phyloP scores from a whole-genome alignment of 2,329 filamentous ascomycete genomes.

The Mollisia scopiformis region DNA sequence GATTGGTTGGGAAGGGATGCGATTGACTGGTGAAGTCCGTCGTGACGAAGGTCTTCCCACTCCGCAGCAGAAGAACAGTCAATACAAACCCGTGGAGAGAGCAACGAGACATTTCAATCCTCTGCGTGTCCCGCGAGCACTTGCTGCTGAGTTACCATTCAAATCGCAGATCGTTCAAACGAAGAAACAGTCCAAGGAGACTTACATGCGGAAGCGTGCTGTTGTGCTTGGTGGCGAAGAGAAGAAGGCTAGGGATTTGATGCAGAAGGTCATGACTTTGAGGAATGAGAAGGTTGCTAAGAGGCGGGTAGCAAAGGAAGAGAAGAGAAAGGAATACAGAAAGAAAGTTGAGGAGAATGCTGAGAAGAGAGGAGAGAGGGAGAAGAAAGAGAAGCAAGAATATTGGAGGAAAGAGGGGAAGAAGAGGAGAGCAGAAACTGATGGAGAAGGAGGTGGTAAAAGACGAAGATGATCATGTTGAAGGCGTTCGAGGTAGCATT shows the following conservation, averaged over 20 bases:
- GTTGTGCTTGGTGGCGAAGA: conserved; percentile 87
- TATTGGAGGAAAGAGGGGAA: conserved; percentile 92
- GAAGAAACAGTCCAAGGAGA: conserved; percentile 77
- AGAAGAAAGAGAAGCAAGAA: conserved; percentile 90
- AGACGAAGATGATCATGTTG: conserved; percentile 25
- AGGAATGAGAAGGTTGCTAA: conserved; percentile 90
- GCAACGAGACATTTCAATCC: conserved; percentile 76
- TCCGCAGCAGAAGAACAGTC: conserved; percentile 80
- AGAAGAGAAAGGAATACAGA: conserved; percentile 77
- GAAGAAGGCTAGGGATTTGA: conserved; percentile 81
- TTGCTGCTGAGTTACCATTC: conserved; percentile 86
- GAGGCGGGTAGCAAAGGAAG: conserved; percentile 83
- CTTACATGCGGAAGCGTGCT: conserved; percentile 94
- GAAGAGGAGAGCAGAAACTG: conserved; percentile 64
- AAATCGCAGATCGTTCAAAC: conserved; percentile 86
- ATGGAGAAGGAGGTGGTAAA: conserved; percentile 47
- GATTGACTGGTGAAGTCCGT: conserved; percentile 89
- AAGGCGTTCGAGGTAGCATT: conserved; percentile 5
- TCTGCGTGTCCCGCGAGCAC: conserved; percentile 70
- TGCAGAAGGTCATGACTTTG: conserved; percentile 91
- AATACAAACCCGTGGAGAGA: conserved; percentile 74
- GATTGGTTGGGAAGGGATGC: conserved; percentile 89
- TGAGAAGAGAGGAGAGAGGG: conserved; percentile 83
- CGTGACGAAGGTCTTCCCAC: conserved; percentile 74
- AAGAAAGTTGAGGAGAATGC: conserved; percentile 80